Base-by-base conservation (phyloP, 768 basidiomycete genomes). In the Royoungia palumana region DNA sequence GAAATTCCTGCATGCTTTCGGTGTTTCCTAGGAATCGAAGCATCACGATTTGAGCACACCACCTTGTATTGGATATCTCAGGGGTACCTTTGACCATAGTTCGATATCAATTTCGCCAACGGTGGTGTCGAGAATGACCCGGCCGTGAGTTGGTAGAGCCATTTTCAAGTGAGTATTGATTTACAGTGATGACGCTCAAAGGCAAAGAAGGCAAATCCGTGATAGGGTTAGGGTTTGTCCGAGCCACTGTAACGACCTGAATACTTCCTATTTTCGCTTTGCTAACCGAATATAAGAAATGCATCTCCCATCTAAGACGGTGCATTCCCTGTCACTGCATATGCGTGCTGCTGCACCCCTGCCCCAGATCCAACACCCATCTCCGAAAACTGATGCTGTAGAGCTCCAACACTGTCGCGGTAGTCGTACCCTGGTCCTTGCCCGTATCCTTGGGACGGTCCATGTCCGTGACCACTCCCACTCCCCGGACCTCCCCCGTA, bases 1-100 rank as follows among this genome's bases (percentile, higher is more conserved):
- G 68, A 94, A 92, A 70, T 94, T 94, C 40, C 94, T 80, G 64
- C 91, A 94, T 68, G 96, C 75, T 75, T 90, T 93, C 0, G 96
- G 96, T 19, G 91, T 83, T 83, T 98, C 95, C 83, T 91, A 35
- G 34, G 17, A 10, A 16, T 1, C 14, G 14, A 25, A 10, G 19
- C 20, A 24, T 22, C 37, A 22, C 8, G 11, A n/a, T 41, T 25
- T 37, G 17, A 49, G 24, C 21, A 24, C 14, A 2, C 5, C 5
- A 10, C 17, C 2, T 1, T 44, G 24, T 45, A 13, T 2, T 11
- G 39, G 11, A 48, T n/a, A 40, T n/a, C 21, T 44, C 30, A 22
- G 46, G 13, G 65, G 20, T 51, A 88, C 89, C 75, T 91, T 95
- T 14, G 92, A 82, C 93, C 92, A 97, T 44, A 95, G 73, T 62